Evolutionary conservation across 768 basidiomycete genomes (phyloP).

Genomic region (Strobilomyces dryophilus): DNA sequence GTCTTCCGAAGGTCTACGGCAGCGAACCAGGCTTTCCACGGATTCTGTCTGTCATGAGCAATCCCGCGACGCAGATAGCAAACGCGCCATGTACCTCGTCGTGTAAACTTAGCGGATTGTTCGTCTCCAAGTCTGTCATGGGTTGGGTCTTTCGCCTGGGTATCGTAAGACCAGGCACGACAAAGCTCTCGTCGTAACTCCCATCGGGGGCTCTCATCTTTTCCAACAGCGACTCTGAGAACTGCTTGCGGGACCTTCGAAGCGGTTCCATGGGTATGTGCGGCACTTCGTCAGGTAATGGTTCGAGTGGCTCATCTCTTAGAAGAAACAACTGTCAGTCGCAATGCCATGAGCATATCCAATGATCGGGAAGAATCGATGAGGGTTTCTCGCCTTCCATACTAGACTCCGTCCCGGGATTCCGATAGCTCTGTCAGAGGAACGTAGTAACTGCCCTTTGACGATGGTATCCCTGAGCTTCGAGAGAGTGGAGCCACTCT

Average conservation of each 20-base stretch:
- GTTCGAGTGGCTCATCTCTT: conserved; percentile 60
- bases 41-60: conserved; percentile 53
- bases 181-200: conserved; percentile 67
- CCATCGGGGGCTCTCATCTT: conserved; percentile 86
- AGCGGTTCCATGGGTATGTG: conserved; percentile 40
- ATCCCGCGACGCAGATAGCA: background rate
- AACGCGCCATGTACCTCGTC: conserved; percentile 48
- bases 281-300: conserved; percentile 37
- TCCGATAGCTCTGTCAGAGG: conserved; percentile 39
- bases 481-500: conserved; percentile 49
- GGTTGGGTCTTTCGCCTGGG: conserved; percentile 30
- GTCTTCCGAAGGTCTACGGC: conserved; percentile 85
- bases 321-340: conserved; percentile 61
- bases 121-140: conserved; percentile 53
- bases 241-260: conserved; percentile 50
- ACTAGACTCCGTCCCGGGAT: conserved; percentile 74
- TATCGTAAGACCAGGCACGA: conserved; percentile 46
- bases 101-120: conserved; percentile 80
- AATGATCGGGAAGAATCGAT: conserved; percentile 11
- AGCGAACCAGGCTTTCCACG: conserved; percentile 93
- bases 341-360: conserved; percentile 16
- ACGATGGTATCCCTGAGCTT: conserved; percentile 67
- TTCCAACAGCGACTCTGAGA: conserved; percentile 54
- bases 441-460: conserved; percentile 52
- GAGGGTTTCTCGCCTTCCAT: conserved; percentile 62